These are phyloP conservation scores for Daldinia grandis DNA, from an alignment of 495 filamentous ascomycete genomes.

Conservation along the genomic window DNA sequence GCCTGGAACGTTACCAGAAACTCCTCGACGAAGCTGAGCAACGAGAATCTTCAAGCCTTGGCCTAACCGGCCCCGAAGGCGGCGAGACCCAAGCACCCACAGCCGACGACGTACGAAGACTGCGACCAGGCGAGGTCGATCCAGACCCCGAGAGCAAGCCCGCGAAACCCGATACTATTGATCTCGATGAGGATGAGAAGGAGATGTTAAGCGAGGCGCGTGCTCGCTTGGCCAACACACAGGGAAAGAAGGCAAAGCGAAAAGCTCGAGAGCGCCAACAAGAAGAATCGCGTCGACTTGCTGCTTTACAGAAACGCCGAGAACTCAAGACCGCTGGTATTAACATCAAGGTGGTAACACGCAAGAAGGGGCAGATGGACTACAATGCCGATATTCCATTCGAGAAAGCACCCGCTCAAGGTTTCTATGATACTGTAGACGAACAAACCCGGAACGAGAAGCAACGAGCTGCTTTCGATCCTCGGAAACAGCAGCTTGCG, in stretches of 20 bases:
- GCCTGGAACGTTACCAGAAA: conserved; percentile 95
- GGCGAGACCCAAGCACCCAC: conserved; percentile 87
- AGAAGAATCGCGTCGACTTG: conserved; percentile 90
- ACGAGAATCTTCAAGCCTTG: conserved; percentile 81
- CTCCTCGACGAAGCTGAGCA: conserved; percentile 95
- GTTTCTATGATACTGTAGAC: conserved; percentile 92
- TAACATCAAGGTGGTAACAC: conserved; percentile 94
- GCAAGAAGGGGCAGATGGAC: conserved; percentile 96
- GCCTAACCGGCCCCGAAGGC: conserved; percentile 84
- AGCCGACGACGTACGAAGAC: conserved; percentile 89
- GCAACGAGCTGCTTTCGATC: conserved; percentile 88
- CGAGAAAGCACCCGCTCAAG: conserved; percentile 86
- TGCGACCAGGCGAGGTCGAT: conserved; percentile 93
- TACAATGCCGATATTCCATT: conserved; percentile 99
- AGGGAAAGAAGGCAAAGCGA: conserved; percentile 98
- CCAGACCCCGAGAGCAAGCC: conserved; percentile 97
- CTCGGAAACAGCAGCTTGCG: conserved; percentile 92
- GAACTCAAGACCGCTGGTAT: conserved; percentile 98
- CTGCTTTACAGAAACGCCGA: conserved; percentile 90
- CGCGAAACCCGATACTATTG: conserved; percentile 95
- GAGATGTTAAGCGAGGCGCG: conserved; percentile 99
- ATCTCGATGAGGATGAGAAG: conserved; percentile 98
- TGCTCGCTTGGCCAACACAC: conserved; percentile 94
- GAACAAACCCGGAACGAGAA: conserved; percentile 84
- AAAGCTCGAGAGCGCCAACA: conserved; percentile 96